These are phyloP conservation scores for Syncephalastrum monosporum DNA, from an alignment of 371 early-diverging fungal species.

Conservation along the genomic window DNA sequence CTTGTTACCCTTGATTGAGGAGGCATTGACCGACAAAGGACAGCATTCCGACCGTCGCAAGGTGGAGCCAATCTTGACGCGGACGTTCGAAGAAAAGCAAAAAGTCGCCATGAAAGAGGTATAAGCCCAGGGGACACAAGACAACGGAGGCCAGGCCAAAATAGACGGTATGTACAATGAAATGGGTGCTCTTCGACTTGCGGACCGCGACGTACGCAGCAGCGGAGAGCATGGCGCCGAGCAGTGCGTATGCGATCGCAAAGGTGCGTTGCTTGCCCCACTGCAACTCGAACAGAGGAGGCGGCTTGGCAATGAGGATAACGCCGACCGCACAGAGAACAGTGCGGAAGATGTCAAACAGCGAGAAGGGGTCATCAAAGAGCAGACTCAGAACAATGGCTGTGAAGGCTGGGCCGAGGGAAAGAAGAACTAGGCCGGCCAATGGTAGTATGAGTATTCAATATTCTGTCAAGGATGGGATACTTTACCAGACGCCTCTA, in stretches of 20 bases:
- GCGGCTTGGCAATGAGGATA: slow-evolving; percentile 64
- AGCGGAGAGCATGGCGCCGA: slow-evolving; percentile 63
- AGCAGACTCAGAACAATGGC: slow-evolving; percentile 63
- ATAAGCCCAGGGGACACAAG: slow-evolving; percentile 39
- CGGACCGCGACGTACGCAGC: slow-evolving; percentile 74
- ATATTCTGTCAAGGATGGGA: not conserved
- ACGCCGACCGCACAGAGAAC: slow-evolving; percentile 66
- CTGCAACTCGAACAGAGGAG: slow-evolving; percentile 49
- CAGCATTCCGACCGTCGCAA: slow-evolving; percentile 52
- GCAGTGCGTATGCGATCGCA: slow-evolving; percentile 52
- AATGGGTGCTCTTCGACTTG: slow-evolving; percentile 63
- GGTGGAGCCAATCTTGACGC: slow-evolving; percentile 18
- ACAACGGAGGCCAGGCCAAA: slow-evolving; percentile 64
- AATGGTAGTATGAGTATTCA: not conserved
- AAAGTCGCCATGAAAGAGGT: not conserved
- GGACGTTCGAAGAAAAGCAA: slow-evolving; percentile 27
- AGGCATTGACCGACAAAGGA: slow-evolving; percentile 79
- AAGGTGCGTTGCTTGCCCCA: slow-evolving; percentile 19
- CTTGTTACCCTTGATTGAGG: slow-evolving; percentile 61
- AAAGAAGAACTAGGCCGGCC: slow-evolving; percentile 58
- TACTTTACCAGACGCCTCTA: slow-evolving; percentile 68
- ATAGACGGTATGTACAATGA: slow-evolving; percentile 75
- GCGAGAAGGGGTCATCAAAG: slow-evolving; percentile 67
- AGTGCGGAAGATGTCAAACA: slow-evolving; percentile 56
- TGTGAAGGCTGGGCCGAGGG: slow-evolving; percentile 76